Evolutionary conservation across 2,329 filamentous ascomycete genomes (phyloP), one percentile per base, ranked within the genome.

Genomic region (Tolypocladium nubicola): DNA sequence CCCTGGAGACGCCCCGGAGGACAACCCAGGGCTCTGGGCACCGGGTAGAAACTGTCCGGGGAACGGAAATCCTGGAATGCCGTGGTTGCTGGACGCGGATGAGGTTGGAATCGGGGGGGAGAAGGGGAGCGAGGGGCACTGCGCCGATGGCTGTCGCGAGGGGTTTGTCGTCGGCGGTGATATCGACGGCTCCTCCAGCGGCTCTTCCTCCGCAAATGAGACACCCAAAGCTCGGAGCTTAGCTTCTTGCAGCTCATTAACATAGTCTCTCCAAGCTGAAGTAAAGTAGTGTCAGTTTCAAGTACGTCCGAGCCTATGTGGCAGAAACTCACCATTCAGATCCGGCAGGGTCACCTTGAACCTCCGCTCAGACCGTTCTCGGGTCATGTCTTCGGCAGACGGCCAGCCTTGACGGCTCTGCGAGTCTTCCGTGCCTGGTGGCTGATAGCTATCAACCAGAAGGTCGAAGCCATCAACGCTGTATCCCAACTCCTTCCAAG

Each of bases 201-300:
- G 83, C 55, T 94, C 89, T 7, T 90, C 87, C 53, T 87, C 85
- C 40, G 85, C 89, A 60, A 89, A 80, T 21, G 85, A 91, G 14
- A 97, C 94, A 62, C 94, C 94, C 57, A 99, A 79, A 54, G 93
- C 92, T 60, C 91, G 86, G 55, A 99, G 79, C 74, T 97, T 99
- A 60, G 93, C 90, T 74, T 99, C 94, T 63, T 89, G 85, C 40
- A 97, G 76, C 63, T 88, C 86, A 56, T 88, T 82, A 58, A 92
- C 88, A 70, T 97, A 96, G 33, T 84, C 78, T 66, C 90, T 87
- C 82, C 82, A 85, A 1, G 80, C 79, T 79, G 57, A n/a, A 56
- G 5, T 7, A n/a, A n/a, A 9, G 10, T 54, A 45, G 53, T 33
- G 35, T 65, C 66, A 66, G 55, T 56, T 6, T 6, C 35, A 35